Percentiles rank a stretch among this genome's conserved stretches.
These are phyloP conservation scores for Fusarium coicis DNA, from an alignment of 2,329 filamentous ascomycete species.

Conservation along the genomic window DNA sequence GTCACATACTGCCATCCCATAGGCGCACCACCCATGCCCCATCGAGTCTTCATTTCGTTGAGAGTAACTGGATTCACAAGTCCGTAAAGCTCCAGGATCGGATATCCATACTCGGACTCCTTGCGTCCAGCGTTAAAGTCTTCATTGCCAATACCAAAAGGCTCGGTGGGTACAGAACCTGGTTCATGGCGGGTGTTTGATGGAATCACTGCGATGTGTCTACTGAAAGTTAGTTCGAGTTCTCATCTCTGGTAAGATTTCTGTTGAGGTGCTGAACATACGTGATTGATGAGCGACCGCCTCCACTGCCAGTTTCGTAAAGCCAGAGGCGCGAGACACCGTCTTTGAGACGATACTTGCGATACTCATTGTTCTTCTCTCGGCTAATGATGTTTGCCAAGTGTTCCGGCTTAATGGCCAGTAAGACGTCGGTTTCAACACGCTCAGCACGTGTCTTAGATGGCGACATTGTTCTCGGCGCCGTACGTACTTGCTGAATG, in stretches of 20 bases:
- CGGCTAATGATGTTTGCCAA: slow-evolving; percentile 33
- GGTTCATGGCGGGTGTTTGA: slow-evolving; percentile 9
- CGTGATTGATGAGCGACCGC: slow-evolving; percentile 38
- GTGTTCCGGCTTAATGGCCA: slow-evolving; percentile 39
- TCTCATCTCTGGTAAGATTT: not conserved
- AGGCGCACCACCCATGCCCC: slow-evolving; percentile 40
- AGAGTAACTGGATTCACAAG: slow-evolving; percentile 37
- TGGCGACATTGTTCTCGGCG: not conserved
- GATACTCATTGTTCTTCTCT: slow-evolving; percentile 45
- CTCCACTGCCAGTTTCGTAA: slow-evolving; percentile 35
- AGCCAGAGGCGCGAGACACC: slow-evolving; percentile 42
- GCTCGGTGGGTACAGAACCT: slow-evolving; percentile 34
- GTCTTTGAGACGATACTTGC: slow-evolving; percentile 41
- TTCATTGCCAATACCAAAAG: slow-evolving; percentile 43
- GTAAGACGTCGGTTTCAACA: slow-evolving; percentile 29
- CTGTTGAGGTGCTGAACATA: slow-evolving; percentile 11
- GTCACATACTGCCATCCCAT: slow-evolving; percentile 44
- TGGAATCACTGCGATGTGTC: slow-evolving; percentile 28
- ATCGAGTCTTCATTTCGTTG: slow-evolving; percentile 38
- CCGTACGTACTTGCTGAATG: not conserved
- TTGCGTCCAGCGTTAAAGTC: slow-evolving; percentile 46
- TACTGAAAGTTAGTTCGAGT: not conserved
- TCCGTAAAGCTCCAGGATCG: slow-evolving; percentile 41
- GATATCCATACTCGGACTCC: slow-evolving; percentile 44
- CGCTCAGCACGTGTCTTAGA: not conserved